Conservation (phyloP, 805 yeast species). For the Saturnispora halmiae region DNA sequence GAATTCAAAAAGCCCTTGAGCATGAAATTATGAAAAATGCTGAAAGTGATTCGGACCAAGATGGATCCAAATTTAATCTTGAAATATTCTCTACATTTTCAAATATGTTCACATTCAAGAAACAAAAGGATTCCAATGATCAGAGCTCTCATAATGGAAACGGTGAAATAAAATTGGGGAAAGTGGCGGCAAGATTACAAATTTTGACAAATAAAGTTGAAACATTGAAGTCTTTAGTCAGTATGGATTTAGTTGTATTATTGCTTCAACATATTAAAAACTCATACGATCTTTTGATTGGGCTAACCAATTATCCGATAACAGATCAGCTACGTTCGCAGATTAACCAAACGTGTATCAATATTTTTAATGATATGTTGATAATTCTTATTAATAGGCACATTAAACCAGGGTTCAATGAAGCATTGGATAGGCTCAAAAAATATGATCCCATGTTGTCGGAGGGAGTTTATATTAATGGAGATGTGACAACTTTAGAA, state of each 20-base stretch:
- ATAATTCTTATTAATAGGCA: slow-evolving; percentile 61
- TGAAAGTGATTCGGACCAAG: slow-evolving; percentile 26
- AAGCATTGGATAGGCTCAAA: slow-evolving; percentile 61
- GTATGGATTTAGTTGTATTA: slow-evolving; percentile 69
- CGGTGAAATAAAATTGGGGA: slow-evolving; percentile 34
- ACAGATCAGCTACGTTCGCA: slow-evolving; percentile 25
- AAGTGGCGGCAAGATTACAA: slow-evolving; percentile 72
- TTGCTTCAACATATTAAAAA: slow-evolving; percentile 60
- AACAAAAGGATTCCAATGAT: slow-evolving; percentile 20
- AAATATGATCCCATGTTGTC: slow-evolving; percentile 55
- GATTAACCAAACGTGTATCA: slow-evolving; percentile 35
- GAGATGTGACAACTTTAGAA: slow-evolving; percentile 41
- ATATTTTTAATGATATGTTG: slow-evolving; percentile 60
- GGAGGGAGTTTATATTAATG: slow-evolving; percentile 1
- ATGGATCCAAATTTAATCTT: slow-evolving; percentile 20
- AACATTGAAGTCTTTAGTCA: slow-evolving; percentile 66
- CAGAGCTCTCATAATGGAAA: slow-evolving; percentile 9
- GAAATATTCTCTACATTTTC: slow-evolving; percentile 58
- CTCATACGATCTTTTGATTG: slow-evolving; percentile 50
- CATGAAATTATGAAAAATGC: slow-evolving; percentile 31
- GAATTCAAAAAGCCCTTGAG: slow-evolving; percentile 33
- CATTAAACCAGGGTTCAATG: slow-evolving; percentile 74
- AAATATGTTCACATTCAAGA: slow-evolving; percentile 43
- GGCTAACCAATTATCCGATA: slow-evolving; percentile 31
- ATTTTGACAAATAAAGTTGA: slow-evolving; percentile 67